Evolutionary conservation across 2,329 filamentous ascomycete genomes (phyloP), one percentile per base, ranked within the genome.

Genomic region (Arachnomyces sp.): DNA sequence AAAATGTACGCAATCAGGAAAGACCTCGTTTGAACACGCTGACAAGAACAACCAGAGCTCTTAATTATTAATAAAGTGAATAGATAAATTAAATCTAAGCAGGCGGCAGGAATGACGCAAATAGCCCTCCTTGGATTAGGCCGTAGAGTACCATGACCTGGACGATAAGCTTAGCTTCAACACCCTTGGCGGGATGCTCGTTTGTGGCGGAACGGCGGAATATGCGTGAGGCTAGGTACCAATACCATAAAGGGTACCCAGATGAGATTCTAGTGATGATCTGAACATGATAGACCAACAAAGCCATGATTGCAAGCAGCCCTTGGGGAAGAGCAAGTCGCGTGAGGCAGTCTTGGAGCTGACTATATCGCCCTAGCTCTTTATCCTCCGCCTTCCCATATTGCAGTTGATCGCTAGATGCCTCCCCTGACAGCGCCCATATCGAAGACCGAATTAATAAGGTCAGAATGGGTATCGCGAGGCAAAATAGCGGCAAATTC

Each of bases 251-350:
- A 1, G 88, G 84, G 60, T 90, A 94, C 0, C 81, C 90, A 0
- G 89, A 94, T 1, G 86, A 82, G 12, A 98, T 73, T 16, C 92
- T 78, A 33, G 83, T 94, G 53, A 96, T 82, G 50, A 98, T 93
- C 63, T 98, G 92, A 17, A 95, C 83, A 57, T 98, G 92, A 56
- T 93, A 94, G 47, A 70, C 86, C 9, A 81, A 86, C 14, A 89
- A 62, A 14, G 87, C 84, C 43, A 90, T 61, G 2, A 76, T 45
- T 1, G 82, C 81, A 13, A 98, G 69, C 3, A 89, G 42, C 1
- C 84, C 61, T 60, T 98, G 90, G 3, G 78, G 75, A 3, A 81
- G 63, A 1, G 86, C 86, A 45, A 94, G 68, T 15, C 76, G 74
- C 18, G 62, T 63, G 5, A 72, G 54, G 38, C 63, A 53, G 17